These are phyloP conservation scores for Acanthamoeba sp. DNA, from an alignment of 208 protist genomes.

Conservation along the genomic window DNA sequence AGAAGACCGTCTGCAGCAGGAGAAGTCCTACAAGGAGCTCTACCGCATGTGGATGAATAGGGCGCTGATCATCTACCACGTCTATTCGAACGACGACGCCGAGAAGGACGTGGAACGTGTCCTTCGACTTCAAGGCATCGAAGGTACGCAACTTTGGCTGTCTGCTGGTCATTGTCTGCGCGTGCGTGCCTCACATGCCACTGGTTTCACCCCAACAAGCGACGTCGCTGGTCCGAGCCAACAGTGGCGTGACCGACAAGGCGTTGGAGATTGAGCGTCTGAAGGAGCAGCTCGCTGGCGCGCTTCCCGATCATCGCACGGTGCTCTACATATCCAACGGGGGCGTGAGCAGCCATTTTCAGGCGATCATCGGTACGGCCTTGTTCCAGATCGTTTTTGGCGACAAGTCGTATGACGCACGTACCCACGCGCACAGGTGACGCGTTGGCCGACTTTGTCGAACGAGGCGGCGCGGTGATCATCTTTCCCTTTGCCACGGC, in stretches of 20 bases:
- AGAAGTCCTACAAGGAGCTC: conserved; percentile 38
- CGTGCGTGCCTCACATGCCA: neutral
- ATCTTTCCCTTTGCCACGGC: conserved; percentile 42
- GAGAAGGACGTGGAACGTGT: neutral
- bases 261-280: neutral
- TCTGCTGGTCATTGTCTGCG: neutral
- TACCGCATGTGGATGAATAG: neutral
- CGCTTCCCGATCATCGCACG: neutral
- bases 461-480: neutral
- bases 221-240: neutral
- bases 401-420: no score
- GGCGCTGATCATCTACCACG: conserved; percentile 34
- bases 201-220: neutral
- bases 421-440: neutral
- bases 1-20: neutral
- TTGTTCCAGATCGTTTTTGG: no score
- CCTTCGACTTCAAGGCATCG: neutral
- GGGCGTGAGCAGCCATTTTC: neutral
- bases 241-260: neutral
- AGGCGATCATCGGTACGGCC: neutral
- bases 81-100: neutral
- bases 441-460: conserved; percentile 19
- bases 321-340: conserved; percentile 33
- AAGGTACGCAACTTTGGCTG: neutral
- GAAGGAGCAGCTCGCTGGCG: neutral